Base-by-base conservation (phyloP, 768 basidiomycete species). In the Calocera viscosa region DNA sequence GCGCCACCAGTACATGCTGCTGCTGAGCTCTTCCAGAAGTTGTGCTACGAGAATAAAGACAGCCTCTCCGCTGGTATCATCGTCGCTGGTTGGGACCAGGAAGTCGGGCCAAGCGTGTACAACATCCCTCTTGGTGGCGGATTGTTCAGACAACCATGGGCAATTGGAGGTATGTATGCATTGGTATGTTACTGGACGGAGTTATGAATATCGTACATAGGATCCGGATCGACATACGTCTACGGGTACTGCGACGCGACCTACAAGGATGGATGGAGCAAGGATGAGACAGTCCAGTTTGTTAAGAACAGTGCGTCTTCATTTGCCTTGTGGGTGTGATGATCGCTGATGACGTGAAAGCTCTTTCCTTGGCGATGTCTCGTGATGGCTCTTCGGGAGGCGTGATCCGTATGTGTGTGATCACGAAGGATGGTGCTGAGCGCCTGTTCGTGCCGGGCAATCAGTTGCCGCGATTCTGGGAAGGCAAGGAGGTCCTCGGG, bases 181-280 rank as follows among this genome's bases (percentile, higher is more conserved):
- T 38, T 49, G 53, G 19, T 64, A 43, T 66, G 26, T 38, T 60
- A 53, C 28, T 63, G 32, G 14, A 63, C 30, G 41, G 26, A 64
- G 24, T 40, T 33, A 47, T 30, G 47, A 49, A 68, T 66, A 35
- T 19, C 33, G 47, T 22, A 47, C 32, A 32, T 70, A 92, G 90
- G 92, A 28, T 95, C 93, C 64, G 96, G 96, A 8, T 96, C 94
- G 39, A 93, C 94, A 8, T 99, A 98, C 75, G 93, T 98, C 12
- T 99, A 98, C 74, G 96, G 95, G 65, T 98, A 97, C 78, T 98
- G 96, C 72, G 96, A 99, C 76, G 93, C 96, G n/a, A 97, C 94
- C 30, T 99, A 89, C 75, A 79, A 86, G 76, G 94, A 97, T 32
- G 91, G 90, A 17, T 95, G 91, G 94, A 86, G 84, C 7, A 83